Evolutionary conservation across 352 stramenopile genomes (phyloP).

Genomic region (Phytophthora sansomeana): DNA sequence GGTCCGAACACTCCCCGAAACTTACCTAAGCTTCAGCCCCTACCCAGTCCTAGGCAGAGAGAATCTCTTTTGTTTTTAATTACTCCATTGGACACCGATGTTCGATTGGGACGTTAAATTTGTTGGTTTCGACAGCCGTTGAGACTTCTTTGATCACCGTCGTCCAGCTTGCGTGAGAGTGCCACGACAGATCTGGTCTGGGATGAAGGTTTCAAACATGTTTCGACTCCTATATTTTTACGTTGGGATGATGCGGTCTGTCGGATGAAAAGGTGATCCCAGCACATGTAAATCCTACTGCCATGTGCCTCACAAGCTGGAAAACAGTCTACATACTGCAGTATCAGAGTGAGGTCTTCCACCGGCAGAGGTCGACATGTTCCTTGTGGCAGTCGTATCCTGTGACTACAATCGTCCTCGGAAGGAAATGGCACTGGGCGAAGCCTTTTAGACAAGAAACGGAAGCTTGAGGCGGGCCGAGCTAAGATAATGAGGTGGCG

Average conservation of each 20-base stretch:
- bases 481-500: too few species aligned
- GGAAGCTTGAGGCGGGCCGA: too few species aligned
- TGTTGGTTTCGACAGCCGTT: constrained; percentile 6
- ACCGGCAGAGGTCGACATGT: background rate
- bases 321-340: too few species aligned
- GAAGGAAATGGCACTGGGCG: too few species aligned
- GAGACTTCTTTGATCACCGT: background rate
- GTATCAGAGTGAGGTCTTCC: too few species aligned
- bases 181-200: background rate
- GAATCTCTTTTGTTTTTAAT: background rate
- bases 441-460: too few species aligned
- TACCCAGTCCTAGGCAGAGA: background rate
- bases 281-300: background rate
- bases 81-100: background rate
- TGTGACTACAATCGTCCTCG: background rate
- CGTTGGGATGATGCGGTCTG: background rate
- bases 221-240: background rate
- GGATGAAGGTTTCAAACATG: background rate
- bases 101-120: constrained; percentile 1
- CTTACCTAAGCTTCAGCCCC: background rate
- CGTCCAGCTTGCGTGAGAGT: background rate
- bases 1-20: background rate
- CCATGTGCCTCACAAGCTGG: too few species aligned
- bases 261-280: background rate
- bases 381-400: background rate